phyloP scores from a whole-genome alignment of 345 rosid genomes.

The Brassica nigra region DNA sequence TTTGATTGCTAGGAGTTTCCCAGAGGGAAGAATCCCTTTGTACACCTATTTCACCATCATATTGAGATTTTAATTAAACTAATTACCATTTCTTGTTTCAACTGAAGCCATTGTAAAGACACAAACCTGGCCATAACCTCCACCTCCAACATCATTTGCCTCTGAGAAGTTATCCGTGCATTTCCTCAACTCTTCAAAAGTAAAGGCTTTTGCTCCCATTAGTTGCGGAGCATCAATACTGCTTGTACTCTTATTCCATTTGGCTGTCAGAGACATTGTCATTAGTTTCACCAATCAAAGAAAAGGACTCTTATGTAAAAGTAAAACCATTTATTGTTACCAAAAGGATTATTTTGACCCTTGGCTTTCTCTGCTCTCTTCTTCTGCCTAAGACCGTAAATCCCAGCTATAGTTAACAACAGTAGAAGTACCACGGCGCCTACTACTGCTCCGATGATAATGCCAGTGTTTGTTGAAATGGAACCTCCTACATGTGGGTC shows the following conservation, averaged over 20 bases:
- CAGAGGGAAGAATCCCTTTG: conserved; percentile 59
- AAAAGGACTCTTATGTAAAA: background rate
- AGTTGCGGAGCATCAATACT: conserved; percentile 63
- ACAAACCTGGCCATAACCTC: conserved; percentile 88
- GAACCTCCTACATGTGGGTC: conserved; percentile 25
- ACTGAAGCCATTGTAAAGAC: background rate
- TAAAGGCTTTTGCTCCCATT: conserved; percentile 75
- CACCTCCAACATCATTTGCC: conserved; percentile 66
- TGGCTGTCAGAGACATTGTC: conserved; percentile 47
- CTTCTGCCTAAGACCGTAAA: conserved; percentile 71
- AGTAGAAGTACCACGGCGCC: conserved; percentile 59
- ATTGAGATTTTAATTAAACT: background rate
- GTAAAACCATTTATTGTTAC: conserved; percentile 41
- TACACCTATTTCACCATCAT: conserved; percentile 55
- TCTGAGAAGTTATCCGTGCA: conserved; percentile 68
- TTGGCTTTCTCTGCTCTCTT: conserved; percentile 69
- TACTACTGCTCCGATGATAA: conserved; percentile 69
- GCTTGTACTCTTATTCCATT: conserved; percentile 64
- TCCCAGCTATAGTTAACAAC: conserved; percentile 59
- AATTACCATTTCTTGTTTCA: background rate
- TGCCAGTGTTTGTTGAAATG: conserved; percentile 49
- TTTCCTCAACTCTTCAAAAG: conserved; percentile 70
- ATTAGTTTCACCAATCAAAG: background rate
- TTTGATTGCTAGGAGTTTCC: conserved; percentile 67
- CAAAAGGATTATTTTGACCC: conserved; percentile 66